A percentile compares a stretch with the other conserved stretches of the same genome.
phyloP scores from a whole-genome alignment of 305 asterid species.

The Coffea humblotiana region DNA sequence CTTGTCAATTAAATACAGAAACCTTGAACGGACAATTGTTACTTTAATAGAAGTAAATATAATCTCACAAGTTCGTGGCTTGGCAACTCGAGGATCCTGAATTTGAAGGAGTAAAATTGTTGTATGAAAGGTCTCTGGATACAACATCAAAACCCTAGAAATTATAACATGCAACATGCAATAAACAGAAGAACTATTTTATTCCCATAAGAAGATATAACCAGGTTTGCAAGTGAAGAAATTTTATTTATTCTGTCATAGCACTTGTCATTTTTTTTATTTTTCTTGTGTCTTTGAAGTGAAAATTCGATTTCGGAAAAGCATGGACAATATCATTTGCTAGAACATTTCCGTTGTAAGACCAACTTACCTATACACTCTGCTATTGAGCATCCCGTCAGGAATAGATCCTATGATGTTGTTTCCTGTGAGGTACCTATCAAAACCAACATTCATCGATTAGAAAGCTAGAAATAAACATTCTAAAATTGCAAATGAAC shows the following conservation, averaged over 20 bases:
- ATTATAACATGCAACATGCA: not conserved
- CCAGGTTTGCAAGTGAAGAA: not conserved
- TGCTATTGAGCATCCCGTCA: constrained; percentile 39
- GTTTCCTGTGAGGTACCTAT: constrained; percentile 54
- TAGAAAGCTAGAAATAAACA: too few relatives aligned
- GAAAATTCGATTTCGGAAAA: not conserved
- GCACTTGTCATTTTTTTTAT: not conserved
- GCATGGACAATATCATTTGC: not conserved
- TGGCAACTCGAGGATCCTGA: constrained; percentile 12
- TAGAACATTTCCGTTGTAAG: not conserved
- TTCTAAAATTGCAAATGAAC: too few relatives aligned
- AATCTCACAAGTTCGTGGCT: constrained; percentile 30
- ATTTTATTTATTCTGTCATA: not conserved
- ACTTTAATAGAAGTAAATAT: not conserved
- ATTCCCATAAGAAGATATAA: too few relatives aligned
- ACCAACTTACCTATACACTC: constrained; percentile 37
- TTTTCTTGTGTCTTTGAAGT: not conserved
- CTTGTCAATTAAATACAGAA: constrained; percentile 14
- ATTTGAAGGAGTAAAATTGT: constrained; percentile 25
- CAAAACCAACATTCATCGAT: too few relatives aligned
- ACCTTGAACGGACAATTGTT: not conserved
- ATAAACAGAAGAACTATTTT: not conserved
- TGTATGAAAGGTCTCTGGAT: constrained; percentile 46
- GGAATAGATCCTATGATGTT: constrained; percentile 50
- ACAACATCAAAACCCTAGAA: not conserved